Percentiles rank a stretch among this genome's conserved stretches.
phyloP scores from a whole-genome alignment of 768 basidiomycete species.

The Podaxis sp. region DNA sequence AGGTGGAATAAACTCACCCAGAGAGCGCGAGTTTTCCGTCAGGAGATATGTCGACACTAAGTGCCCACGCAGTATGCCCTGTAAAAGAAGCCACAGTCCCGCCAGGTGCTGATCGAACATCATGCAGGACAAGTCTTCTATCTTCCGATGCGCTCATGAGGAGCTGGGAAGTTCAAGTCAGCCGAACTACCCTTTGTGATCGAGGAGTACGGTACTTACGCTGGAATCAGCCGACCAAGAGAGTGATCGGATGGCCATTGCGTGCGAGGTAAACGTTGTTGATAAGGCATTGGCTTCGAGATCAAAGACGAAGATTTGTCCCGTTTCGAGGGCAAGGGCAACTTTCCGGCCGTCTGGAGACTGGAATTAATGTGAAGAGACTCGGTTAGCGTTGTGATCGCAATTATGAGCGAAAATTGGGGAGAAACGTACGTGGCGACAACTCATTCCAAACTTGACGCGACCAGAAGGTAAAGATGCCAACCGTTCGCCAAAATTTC shows the following conservation, averaged over 20 bases:
- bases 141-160: slow-evolving; percentile 91
- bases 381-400: not conserved
- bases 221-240: slow-evolving; percentile 90
- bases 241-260: slow-evolving; percentile 83
- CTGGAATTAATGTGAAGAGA: slow-evolving; percentile 36
- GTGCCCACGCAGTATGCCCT: slow-evolving; percentile 91
- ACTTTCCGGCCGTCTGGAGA: slow-evolving; percentile 85
- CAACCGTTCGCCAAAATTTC: slow-evolving; percentile 66
- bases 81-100: slow-evolving; percentile 83
- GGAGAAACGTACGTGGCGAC: slow-evolving; percentile 53
- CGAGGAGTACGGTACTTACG: slow-evolving; percentile 43
- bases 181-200: slow-evolving; percentile 3
- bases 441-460: slow-evolving; percentile 75
- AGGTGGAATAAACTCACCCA: slow-evolving; percentile 48
- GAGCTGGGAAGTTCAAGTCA: slow-evolving; percentile 43
- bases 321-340: slow-evolving; percentile 80
- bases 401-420: not conserved
- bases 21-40: slow-evolving; percentile 79
- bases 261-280: slow-evolving; percentile 81
- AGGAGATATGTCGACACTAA: slow-evolving; percentile 78
- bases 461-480: slow-evolving; percentile 62
- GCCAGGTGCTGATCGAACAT: slow-evolving; percentile 76
- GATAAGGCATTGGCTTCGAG: slow-evolving; percentile 62
- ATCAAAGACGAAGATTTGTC: slow-evolving; percentile 89
- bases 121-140: slow-evolving; percentile 86